Base-by-base conservation (phyloP, 2,329 filamentous ascomycete species). In the Diaporthe vexans region DNA sequence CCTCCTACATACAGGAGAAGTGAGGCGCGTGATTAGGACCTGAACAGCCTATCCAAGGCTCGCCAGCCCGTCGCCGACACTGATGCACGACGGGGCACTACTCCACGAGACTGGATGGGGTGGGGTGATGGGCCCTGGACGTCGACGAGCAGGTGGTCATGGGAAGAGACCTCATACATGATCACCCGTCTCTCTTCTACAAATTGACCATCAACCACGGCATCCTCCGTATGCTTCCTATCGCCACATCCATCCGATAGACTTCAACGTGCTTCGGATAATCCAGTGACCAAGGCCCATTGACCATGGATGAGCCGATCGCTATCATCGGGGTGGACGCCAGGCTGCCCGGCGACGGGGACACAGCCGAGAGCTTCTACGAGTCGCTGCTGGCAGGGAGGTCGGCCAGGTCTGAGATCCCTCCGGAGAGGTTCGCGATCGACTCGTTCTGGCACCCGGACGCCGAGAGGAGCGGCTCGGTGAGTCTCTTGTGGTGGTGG, bases 371-470 rank as follows among this genome's bases (percentile, higher is more conserved):
- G 33, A 76, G 71, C 37, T 81, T 82, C 73, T 81, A 79, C 51
- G 71, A 79, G n/a, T 74, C 80, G 33, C 73, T 81, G 19, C 75
- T 81, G 9, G 79, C 78, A 19, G 78, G 79, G 40, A 78, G 79
- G 56, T 79, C 78, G 13, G 80, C 79, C 2, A 75, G 77, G 52
- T 78, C 76, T 10, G 76, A 79, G 35, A 75, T 81, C 3, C 80
- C 81, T 1, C 58, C 59, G 17, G 79, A 81, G 19, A 76, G 81
- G 69, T 82, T 79, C 75, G 79, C 81, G 24, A 76, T 77, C 35
- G 77, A 81, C 19, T 79, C 79, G 0, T 82, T 82, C 67, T 82
- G 78, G 77, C 80, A 82, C 40, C 80, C 79, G 0, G 76, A 81
- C 35, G 75, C 77, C 26, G 72, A 79, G 26, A 78, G 79, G 68